Evolutionary conservation across 2,329 filamentous ascomycete genomes (phyloP).

Genomic region (Pseudogymnoascus sp.): DNA sequence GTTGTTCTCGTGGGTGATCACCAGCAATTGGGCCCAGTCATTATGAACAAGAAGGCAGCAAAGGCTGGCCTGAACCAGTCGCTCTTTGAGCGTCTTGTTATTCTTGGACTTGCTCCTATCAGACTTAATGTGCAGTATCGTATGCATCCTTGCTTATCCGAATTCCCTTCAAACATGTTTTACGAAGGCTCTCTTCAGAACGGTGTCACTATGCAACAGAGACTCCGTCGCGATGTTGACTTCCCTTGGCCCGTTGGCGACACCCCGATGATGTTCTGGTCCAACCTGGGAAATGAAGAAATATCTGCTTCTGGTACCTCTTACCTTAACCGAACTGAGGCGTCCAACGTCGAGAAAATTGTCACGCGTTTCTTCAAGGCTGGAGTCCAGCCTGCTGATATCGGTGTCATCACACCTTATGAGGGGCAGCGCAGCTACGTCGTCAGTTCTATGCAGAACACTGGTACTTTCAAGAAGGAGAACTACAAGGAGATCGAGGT

Average conservation of each 20-base stretch:
- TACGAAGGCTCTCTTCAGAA: slow-evolving; percentile 97
- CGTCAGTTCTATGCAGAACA: slow-evolving; percentile 98
- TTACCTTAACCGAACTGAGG: slow-evolving; percentile 95
- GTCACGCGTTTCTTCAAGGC: slow-evolving; percentile 98
- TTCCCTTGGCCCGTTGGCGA: slow-evolving; percentile 95
- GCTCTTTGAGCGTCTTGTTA: slow-evolving; percentile 93
- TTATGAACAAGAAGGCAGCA: slow-evolving; percentile 99
- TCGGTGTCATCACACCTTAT: slow-evolving; percentile 97
- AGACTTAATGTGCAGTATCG: slow-evolving; percentile 95
- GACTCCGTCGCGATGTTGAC: slow-evolving; percentile 85
- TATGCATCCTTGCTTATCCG: slow-evolving; percentile 95
- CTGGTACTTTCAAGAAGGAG: slow-evolving; percentile 95
- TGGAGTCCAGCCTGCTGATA: slow-evolving; percentile 84
- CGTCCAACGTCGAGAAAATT: slow-evolving; percentile 96
- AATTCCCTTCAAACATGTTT: slow-evolving; percentile 99
- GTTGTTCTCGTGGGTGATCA: slow-evolving; percentile 98
- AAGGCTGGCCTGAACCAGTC: slow-evolving; percentile 97
- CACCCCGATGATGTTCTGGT: slow-evolving; percentile 99
- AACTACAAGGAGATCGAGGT: slow-evolving; percentile 98
- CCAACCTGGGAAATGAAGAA: slow-evolving; percentile 93
- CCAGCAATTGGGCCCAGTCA: slow-evolving; percentile 94
- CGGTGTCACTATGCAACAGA: slow-evolving; percentile 81
- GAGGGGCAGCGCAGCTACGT: slow-evolving; percentile 98
- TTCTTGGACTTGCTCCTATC: slow-evolving; percentile 82
- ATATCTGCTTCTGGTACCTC: slow-evolving; percentile 97